Conservation (phyloP, 2,329 filamentous ascomycete genomes). For the Cladosporium sp. region DNA sequence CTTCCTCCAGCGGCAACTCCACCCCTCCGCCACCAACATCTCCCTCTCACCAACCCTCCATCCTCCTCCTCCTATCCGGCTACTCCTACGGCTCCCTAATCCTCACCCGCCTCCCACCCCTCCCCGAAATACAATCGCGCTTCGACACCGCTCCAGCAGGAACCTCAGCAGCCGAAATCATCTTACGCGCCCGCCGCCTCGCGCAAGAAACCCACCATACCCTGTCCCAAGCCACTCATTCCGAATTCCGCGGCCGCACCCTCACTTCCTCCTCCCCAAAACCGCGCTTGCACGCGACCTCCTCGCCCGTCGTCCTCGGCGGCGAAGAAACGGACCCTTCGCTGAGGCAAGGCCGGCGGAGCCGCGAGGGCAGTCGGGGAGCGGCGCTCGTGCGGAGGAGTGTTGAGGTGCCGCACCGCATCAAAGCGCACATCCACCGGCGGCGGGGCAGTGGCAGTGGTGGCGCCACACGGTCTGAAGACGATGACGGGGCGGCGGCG, state of each 20-base stretch:
- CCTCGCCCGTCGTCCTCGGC: conserved; percentile 30
- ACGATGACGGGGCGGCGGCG: background rate
- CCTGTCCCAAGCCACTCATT: conserved; percentile 23
- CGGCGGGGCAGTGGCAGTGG: conserved; percentile 15
- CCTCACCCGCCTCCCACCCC: conserved; percentile 62
- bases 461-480: conserved; percentile 26
- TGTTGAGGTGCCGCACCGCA: conserved; percentile 33
- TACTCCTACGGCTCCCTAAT: conserved; percentile 91
- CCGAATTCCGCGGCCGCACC: conserved; percentile 29
- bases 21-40: background rate
- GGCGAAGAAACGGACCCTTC: conserved; percentile 42
- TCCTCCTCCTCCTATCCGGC: conserved; percentile 57
- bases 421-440: conserved; percentile 23
- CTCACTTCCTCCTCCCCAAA: conserved; percentile 14
- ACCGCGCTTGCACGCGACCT: conserved; percentile 5
- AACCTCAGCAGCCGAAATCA: conserved; percentile 61
- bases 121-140: conserved; percentile 48
- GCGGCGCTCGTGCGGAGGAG: conserved; percentile 33
- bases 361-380: conserved; percentile 34
- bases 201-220: conserved; percentile 56
- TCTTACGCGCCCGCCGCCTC: conserved; percentile 61
- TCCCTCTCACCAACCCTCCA: background rate
- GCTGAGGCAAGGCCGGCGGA: conserved; percentile 30
- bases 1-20: background rate
- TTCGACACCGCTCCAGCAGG: conserved; percentile 51